These are phyloP conservation scores for Stygiomarasmius scandens DNA, from an alignment of 1,284 basidiomycete species.

Conservation along the genomic window DNA sequence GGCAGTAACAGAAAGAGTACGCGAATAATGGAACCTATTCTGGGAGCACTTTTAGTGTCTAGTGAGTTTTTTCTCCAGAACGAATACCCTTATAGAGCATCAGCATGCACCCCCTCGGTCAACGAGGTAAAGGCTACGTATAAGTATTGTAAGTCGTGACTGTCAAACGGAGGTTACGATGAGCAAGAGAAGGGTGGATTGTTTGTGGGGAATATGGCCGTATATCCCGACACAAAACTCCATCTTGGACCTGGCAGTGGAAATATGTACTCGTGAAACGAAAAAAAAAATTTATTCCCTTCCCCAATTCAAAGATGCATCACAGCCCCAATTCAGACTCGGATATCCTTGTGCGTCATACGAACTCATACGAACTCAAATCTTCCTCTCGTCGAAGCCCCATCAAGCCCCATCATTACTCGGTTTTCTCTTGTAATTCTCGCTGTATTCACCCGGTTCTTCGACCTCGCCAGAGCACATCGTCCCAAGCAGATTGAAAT, in stretches of 20 bases:
- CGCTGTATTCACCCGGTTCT: constrained; percentile 40
- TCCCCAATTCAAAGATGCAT: constrained; percentile 43
- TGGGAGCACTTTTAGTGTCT: too few relatives aligned
- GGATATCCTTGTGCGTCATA: constrained; percentile 42
- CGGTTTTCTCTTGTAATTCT: constrained; percentile 49
- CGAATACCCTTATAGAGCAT: too few relatives aligned
- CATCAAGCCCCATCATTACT: constrained; percentile 59
- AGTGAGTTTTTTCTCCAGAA: too few relatives aligned
- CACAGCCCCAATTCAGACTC: constrained; percentile 6
- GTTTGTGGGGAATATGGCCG: constrained; percentile 42
- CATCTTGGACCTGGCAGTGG: constrained; percentile 27
- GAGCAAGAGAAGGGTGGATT: constrained; percentile 57
- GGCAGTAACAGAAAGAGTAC: too few relatives aligned
- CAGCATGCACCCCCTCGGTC: too few relatives aligned
- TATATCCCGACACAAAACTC: not conserved
- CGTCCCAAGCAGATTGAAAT: constrained; percentile 50
- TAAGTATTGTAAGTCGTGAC: constrained; percentile 39
- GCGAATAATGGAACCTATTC: too few relatives aligned
- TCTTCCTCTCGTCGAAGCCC: constrained; percentile 33
- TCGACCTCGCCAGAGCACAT: constrained; percentile 40
- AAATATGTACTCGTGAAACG: constrained; percentile 37
- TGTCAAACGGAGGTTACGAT: too few relatives aligned
- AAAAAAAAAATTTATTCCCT: constrained; percentile 46
- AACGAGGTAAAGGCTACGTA: too few relatives aligned
- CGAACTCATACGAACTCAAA: constrained; percentile 54